phyloP scores from a whole-genome alignment of 2,329 filamentous ascomycete genomes.

The Hypoxylon sp. region DNA sequence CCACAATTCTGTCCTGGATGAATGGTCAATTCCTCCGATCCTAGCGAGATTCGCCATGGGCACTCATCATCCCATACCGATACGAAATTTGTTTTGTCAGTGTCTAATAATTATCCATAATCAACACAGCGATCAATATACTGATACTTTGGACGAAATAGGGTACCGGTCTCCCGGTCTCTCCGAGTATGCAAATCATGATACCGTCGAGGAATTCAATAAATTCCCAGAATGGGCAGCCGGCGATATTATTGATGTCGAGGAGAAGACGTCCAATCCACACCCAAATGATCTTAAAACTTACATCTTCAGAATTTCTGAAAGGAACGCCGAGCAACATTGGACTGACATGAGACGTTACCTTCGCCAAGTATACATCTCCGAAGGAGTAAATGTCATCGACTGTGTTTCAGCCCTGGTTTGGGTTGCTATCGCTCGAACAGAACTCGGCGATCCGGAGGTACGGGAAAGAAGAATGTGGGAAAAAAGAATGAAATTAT shows the following conservation, averaged over 20 bases:
- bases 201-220: too few species aligned
- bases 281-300: background rate
- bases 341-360: background rate
- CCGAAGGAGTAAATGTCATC: background rate
- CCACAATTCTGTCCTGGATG: slow-evolving; percentile 24
- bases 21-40: slow-evolving; percentile 20
- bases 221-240: background rate
- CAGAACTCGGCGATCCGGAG: background rate
- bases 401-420: slow-evolving; percentile 17
- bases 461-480: background rate
- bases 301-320: slow-evolving; percentile 1
- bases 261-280: background rate
- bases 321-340: background rate
- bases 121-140: background rate
- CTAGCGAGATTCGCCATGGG: background rate
- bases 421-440: slow-evolving; percentile 6
- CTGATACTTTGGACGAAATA: background rate
- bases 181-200: background rate
- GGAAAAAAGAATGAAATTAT: background rate
- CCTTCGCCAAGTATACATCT: background rate
- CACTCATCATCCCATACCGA: background rate
- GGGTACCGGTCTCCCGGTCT: background rate
- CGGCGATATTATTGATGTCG: background rate
- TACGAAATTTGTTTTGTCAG: background rate
- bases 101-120: background rate